A percentile compares a stretch with the other conserved stretches of the same genome.
These are phyloP conservation scores for Xylaria castorea DNA, from an alignment of 495 filamentous ascomycete species.

Conservation along the genomic window DNA sequence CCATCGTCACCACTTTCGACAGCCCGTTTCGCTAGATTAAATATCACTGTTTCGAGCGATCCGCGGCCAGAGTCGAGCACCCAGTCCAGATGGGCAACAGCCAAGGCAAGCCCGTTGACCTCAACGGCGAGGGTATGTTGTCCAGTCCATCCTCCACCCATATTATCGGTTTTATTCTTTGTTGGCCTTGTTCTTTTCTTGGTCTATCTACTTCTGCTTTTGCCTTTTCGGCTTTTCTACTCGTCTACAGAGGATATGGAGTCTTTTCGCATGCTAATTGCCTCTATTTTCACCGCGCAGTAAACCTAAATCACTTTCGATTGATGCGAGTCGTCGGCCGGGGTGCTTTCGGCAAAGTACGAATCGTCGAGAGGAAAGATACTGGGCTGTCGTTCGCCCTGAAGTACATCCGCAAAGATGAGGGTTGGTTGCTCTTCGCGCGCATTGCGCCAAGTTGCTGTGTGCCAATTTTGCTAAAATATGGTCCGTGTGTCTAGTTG, in stretches of 20 bases:
- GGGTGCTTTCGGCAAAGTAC: constrained; percentile 97
- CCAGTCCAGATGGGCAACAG: constrained; percentile 80
- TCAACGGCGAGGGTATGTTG: constrained; percentile 90
- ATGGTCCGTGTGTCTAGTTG: constrained; percentile 62
- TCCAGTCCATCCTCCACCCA: background rate
- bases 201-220: background rate
- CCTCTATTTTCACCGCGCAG: constrained; percentile 52
- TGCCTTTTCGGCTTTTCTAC: background rate
- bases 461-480: constrained; percentile 35
- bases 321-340: constrained; percentile 94
- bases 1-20: constrained; percentile 9
- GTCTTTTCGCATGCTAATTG: constrained; percentile 29
- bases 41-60: constrained; percentile 22
- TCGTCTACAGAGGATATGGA: background rate
- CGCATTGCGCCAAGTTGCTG: constrained; percentile 7
- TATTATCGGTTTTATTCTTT: background rate
- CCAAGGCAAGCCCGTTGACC: constrained; percentile 89
- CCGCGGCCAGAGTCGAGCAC: constrained; percentile 14
- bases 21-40: constrained; percentile 16
- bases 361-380: constrained; percentile 97
- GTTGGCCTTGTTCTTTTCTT: constrained; percentile 1
- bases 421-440: constrained; percentile 65
- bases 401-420: constrained; percentile 99
- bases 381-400: constrained; percentile 89
- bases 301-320: constrained; percentile 97